Evolutionary conservation across 331 rosid species (phyloP).

Genomic region (Quercus phellos): DNA sequence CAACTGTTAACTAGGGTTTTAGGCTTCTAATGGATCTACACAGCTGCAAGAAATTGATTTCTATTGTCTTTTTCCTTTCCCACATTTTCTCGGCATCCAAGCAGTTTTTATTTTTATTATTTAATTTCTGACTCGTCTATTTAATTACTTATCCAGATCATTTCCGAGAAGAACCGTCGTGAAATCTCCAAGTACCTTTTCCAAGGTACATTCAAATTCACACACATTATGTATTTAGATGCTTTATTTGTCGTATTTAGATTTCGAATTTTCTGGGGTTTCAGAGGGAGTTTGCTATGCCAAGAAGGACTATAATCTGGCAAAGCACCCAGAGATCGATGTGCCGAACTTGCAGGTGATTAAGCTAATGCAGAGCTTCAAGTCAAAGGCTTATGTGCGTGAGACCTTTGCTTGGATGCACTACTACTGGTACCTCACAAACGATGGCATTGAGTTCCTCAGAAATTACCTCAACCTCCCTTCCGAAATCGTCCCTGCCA

Average conservation of each 20-base stretch:
- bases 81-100: neutral
- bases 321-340: conserved; percentile 87
- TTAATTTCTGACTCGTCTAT: neutral
- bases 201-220: conserved; percentile 43
- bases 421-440: conserved; percentile 90
- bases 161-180: conserved; percentile 74
- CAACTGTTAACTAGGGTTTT: too few species aligned
- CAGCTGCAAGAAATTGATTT: neutral
- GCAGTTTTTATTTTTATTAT: too few species aligned
- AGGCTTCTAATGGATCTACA: neutral
- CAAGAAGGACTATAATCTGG: conserved; percentile 77
- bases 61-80: neutral
- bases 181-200: conserved; percentile 95
- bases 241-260: neutral
- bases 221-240: neutral
- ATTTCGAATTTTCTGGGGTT: neutral
- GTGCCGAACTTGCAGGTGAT: conserved; percentile 92
- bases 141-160: conserved; percentile 43
- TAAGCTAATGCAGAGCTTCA: conserved; percentile 90
- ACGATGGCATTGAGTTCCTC: conserved; percentile 85
- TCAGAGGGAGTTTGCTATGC: conserved; percentile 94
- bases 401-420: conserved; percentile 97
- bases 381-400: conserved; percentile 77
- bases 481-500: conserved; percentile 88
- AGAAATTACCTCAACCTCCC: conserved; percentile 89